Evolutionary conservation across 2,329 filamentous ascomycete genomes (phyloP), one percentile per base, ranked within the genome.

Genomic region (Mollisia scopiformis): DNA sequence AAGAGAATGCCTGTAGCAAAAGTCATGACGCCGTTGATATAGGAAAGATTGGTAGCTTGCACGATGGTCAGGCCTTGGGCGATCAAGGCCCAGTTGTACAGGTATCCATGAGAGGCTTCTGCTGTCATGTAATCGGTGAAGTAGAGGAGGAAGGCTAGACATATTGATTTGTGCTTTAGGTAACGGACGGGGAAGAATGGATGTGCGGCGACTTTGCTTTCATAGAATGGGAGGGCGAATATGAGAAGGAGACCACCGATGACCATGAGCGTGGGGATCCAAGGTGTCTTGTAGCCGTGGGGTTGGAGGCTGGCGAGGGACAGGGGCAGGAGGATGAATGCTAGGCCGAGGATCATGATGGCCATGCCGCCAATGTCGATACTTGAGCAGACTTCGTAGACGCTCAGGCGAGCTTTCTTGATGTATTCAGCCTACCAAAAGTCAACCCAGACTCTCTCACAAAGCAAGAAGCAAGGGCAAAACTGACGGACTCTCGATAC

Each of bases 141-240:
- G 21, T 49, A 49, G 19, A 49, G 46, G 6, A 49, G 46, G 21
- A 49, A 49, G 16, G 46, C 46, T 21, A 49, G 46, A 14, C 21
- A 21, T 14, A 49, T 49, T 10, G 46, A 49, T 27, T 19, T 19
- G 6, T 49, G 10, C 16, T 49, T 49, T 3, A 49, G 16, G 16
- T 49, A 49, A 11, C 46, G 21, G n/a, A 49, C n/a, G 13, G 46
- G 46, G 46, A 49, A 49, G 46, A 49, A 49, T 14, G 46, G 46
- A 14, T 49, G 21, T 10, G 16, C 46, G 13, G 46, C 46, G 16
- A 49, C 8, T 27, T 27, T 6, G 46, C 23, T 49, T 27, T 49
- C 46, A 23, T 49, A 49, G 16, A 49, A 49, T 14, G 21, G 46
- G n/a, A 49, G 46, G 13, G 46, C 46, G 46, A 49, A 25, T 13